Conservation (phyloP, 2,329 filamentous ascomycete species). For the Trichoderma hamatum region DNA sequence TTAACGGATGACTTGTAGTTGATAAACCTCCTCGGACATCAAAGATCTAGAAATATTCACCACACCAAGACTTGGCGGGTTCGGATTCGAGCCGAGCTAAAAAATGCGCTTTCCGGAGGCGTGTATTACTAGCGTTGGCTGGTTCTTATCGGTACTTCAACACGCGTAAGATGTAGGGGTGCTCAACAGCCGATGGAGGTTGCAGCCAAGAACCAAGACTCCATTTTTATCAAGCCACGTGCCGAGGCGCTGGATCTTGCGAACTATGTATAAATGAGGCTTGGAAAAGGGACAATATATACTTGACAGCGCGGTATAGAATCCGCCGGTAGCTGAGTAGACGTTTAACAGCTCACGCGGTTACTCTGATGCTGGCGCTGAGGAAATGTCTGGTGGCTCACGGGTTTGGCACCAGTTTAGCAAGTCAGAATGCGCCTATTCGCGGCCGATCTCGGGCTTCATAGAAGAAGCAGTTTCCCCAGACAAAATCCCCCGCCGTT, state of each 20-base stretch:
- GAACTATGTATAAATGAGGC: not conserved
- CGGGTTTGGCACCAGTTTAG: not conserved
- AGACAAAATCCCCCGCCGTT: constrained; percentile 7
- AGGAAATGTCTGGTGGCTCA: not conserved
- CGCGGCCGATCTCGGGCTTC: constrained; percentile 16
- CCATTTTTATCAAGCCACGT: not conserved
- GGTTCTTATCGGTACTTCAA: not conserved
- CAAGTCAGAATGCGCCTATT: not conserved
- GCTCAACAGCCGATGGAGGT: not conserved
- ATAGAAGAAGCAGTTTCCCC: not conserved
- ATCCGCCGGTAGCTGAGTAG: not conserved
- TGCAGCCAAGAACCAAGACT: not conserved
- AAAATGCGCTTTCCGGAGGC: not conserved
- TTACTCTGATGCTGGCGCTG: not conserved
- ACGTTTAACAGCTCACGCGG: not conserved
- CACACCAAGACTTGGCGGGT: not conserved
- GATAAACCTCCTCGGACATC: not conserved
- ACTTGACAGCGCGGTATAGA: not conserved
- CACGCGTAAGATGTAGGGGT: not conserved
- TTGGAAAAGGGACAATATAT: not conserved
- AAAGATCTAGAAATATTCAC: not conserved
- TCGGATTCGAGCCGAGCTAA: not conserved
- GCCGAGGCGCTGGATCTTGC: not conserved
- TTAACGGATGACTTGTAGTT: not conserved
- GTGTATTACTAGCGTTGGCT: not conserved